Evolutionary conservation across 306 rosid genomes (phyloP), one percentile per base, ranked within the genome.

Genomic region (Acacia confusa): DNA sequence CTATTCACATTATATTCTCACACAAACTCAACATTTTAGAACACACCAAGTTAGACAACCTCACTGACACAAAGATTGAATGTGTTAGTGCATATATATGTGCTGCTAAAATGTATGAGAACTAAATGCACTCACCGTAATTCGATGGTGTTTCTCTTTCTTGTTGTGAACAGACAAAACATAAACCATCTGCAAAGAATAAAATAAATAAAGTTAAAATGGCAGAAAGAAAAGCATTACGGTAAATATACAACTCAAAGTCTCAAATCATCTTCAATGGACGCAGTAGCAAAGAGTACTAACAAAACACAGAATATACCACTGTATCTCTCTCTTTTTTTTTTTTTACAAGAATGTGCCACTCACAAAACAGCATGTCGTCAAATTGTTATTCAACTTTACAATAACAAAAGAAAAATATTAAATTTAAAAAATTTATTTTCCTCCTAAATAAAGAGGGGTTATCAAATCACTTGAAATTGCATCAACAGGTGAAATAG

Each of bases 91-190:
- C 17, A 66, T 45, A 28, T 16, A 19, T 45, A 12, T 1, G 10
- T 34, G n/a, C 6, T 25, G 61, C n/a, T 50, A 22, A 27, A 52
- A 44, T 25, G 44, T 44, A 82, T 25, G 45, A 22, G 52, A 69
- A 52, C 28, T 55, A 79, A 79, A 72, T 75, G 63, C 82, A 91
- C 99, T 78, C 80, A 95, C 99, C 83, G 97, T 95, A 81, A 92
- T 88, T 75, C 98, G 93, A 84, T 93, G 91, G 86, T 91, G 80
- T 88, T 88, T 95, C 84, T 95, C 99, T 88, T 95, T 95, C 94
- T 91, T 92, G 94, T 88, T 92, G 93, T 93, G 91, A 47, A 95
- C 89, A 50, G 91, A 93, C 83, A 95, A 90, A 83, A 95, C 99
- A 84, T 95, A 95, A 64, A 95, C 97, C 99, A 95, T 95, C 99